These are phyloP conservation scores for Rhamnella rubrinervis DNA, from an alignment of 331 rosid genomes.

Conservation along the genomic window DNA sequence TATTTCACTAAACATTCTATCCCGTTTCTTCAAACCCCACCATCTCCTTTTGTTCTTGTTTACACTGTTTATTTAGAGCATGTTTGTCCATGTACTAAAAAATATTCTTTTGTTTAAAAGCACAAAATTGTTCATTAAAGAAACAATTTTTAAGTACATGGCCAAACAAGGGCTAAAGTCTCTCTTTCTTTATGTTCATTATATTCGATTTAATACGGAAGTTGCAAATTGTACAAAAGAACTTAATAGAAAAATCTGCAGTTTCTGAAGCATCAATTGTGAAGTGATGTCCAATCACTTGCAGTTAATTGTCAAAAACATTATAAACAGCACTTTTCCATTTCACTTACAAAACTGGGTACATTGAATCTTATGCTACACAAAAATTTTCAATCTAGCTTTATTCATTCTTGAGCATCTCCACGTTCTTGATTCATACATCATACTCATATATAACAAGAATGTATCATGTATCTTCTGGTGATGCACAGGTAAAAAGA, in stretches of 20 bases:
- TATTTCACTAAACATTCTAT: constrained; percentile 1
- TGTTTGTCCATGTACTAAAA: no score
- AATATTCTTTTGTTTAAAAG: no score
- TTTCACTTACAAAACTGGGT: constrained; percentile 55
- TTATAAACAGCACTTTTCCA: constrained; percentile 27
- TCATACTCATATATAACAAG: constrained; percentile 38
- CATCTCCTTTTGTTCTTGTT: no score
- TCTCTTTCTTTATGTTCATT: no score
- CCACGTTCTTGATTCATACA: constrained; percentile 37
- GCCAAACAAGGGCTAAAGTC: no score
- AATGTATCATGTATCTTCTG: constrained; percentile 43
- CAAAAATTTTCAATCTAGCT: constrained; percentile 47
- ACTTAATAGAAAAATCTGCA: constrained; percentile 2
- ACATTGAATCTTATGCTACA: constrained; percentile 45
- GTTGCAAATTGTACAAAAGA: not conserved
- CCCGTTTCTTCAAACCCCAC: no score
- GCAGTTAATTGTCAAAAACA: constrained; percentile 25
- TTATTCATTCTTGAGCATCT: constrained; percentile 50
- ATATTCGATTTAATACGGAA: not conserved
- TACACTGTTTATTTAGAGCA: no score
- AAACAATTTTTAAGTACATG: no score
- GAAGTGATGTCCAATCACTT: constrained; percentile 14
- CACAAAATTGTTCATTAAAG: no score
- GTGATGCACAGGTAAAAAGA: constrained; percentile 40
- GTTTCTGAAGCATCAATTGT: constrained; percentile 22